A percentile compares a stretch with the other conserved stretches of the same genome.
phyloP scores from a whole-genome alignment of 305 asterid genomes.

The Fraxinus baroniana region DNA sequence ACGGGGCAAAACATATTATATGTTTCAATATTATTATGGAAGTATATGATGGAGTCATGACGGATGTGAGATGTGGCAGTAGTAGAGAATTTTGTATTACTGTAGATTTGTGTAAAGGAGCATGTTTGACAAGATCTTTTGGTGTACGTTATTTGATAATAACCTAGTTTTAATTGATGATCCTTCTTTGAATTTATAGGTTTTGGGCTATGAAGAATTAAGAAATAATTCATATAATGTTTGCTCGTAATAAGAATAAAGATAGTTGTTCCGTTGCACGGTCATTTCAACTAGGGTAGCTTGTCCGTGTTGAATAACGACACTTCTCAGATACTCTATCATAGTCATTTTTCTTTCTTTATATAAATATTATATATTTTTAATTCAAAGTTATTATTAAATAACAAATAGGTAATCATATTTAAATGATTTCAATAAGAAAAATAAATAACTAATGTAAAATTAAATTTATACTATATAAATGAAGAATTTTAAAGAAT shows the following conservation, averaged over 20 bases:
- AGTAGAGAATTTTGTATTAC: background rate
- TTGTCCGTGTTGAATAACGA: too few relatives aligned
- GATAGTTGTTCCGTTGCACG: background rate
- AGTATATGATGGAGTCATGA: background rate
- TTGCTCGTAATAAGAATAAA: background rate
- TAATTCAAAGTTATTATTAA: too few relatives aligned
- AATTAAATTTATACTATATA: too few relatives aligned
- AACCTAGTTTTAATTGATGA: background rate
- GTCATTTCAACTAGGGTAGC: background rate
- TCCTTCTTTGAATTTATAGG: background rate
- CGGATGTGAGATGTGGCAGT: background rate
- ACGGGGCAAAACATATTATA: background rate
- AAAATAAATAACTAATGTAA: background rate
- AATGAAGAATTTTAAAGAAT: background rate
- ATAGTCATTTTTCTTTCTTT: background rate
- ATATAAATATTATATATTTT: too few relatives aligned
- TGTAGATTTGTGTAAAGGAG: background rate
- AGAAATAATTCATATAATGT: background rate
- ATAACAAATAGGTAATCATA: background rate
- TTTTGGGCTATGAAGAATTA: background rate
- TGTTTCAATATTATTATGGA: background rate
- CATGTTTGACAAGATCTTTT: background rate
- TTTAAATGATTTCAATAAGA: background rate
- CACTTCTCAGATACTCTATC: background rate
- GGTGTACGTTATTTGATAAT: background rate